Evolutionary conservation across 495 filamentous ascomycete genomes (phyloP).

Genomic region (Lasiosphaeria ovina): DNA sequence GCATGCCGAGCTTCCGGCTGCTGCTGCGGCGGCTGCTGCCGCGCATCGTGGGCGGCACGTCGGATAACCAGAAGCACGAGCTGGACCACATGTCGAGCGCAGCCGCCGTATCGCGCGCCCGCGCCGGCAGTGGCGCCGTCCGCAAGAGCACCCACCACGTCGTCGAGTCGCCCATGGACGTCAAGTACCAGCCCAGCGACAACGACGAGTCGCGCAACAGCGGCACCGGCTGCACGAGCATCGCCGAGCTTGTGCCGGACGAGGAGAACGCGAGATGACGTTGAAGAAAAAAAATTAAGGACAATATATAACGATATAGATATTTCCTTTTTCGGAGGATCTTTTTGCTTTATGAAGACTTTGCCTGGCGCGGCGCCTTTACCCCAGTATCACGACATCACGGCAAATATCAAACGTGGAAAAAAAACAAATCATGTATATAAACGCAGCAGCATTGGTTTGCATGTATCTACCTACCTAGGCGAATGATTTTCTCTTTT

Average conservation of each 20-base stretch:
- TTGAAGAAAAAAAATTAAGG: too few species aligned
- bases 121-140: not conserved
- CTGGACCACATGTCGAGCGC: constrained; percentile 6
- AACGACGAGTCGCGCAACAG: not conserved
- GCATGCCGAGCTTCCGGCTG: constrained; percentile 29
- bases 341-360: too few species aligned
- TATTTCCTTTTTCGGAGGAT: too few species aligned
- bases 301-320: too few species aligned
- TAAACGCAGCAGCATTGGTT: too few species aligned
- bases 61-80: constrained; percentile 18
- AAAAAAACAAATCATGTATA: too few species aligned
- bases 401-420: too few species aligned
- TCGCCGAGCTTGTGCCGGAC: not conserved
- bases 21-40: constrained; percentile 25
- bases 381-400: too few species aligned
- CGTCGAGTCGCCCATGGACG: not conserved
- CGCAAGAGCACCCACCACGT: not conserved
- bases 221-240: not conserved
- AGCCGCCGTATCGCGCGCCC: not conserved
- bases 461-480: too few species aligned
- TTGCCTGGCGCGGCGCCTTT: too few species aligned
- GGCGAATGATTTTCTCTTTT: too few species aligned
- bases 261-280: too few species aligned
- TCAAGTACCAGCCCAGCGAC: not conserved
- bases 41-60: constrained; percentile 16